Evolutionary conservation across 2,329 filamentous ascomycete species (phyloP), one percentile per base, ranked within the genome.

Genomic region (Fusarium sterilihyphosum): DNA sequence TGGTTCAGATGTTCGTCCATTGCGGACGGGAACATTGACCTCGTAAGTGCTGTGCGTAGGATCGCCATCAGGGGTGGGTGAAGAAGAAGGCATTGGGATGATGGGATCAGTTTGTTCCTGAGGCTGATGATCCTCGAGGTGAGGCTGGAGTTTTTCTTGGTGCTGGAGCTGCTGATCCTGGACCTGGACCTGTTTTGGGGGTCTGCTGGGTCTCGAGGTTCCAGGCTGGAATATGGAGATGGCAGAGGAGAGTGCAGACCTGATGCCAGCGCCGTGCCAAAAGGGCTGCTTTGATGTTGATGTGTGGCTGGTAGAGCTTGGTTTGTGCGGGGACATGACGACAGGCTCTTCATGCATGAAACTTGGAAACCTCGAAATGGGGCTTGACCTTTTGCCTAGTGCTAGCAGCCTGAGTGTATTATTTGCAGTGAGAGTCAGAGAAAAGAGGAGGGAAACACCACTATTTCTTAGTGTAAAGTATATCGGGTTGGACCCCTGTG

Each of bases 11-110:
- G 62, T 62, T 37, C 65, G 67, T 50, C 64, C 64, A 41, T 74
- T 59, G 22, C 76, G 70, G 33, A 79, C 71, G 6, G 77, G 77
- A 10, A 79, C 61, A 50, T 77, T 74, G 57, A 79, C 71, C 62
- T 79, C 70, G 65, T 77, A 79, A 12, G 77, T 78, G 70, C 74
- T 71, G 58, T 79, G 77, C 58, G 67, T 77, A n/a, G 77, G 77
- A 71, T 67, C 70, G 56, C 56, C 73, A 24, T 47, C 65, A 58
- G 73, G 71, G 70, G 74, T 75, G 41, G 75, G 54, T 16, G 74
- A 67, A 18, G 65, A 38, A 6, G 33, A 35, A 33, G 69, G 20
- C 69, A 71, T 67, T 52, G 62, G 58, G 35, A 54, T 43, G n/a
- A 54, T 37, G n/a, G 10, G 38, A 46, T 46, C 16, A 54, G 40